These are phyloP conservation scores for Venturia carpophila DNA, from an alignment of 2,329 filamentous ascomycete genomes.

Conservation along the genomic window DNA sequence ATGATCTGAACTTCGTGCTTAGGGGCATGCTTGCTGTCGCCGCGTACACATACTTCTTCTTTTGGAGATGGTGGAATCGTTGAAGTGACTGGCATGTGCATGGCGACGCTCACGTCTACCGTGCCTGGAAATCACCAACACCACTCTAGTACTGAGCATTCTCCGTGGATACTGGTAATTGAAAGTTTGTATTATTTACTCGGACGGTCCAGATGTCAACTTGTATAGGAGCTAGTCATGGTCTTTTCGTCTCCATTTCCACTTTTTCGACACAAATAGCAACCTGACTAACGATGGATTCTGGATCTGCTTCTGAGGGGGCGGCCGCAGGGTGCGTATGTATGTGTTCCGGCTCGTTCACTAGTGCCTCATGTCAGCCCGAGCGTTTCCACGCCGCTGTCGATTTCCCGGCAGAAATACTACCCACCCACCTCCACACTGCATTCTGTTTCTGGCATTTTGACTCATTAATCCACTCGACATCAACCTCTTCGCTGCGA, in stretches of 20 bases:
- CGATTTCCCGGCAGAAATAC: neutral
- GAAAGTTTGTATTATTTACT: too few species aligned
- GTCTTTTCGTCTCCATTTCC: too few species aligned
- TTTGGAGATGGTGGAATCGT: conserved; percentile 14
- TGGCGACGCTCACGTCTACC: neutral
- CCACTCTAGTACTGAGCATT: too few species aligned
- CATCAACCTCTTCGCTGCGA: neutral
- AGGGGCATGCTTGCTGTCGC: neutral
- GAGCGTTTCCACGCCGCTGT: neutral
- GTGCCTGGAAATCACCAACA: too few species aligned
- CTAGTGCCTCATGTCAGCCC: neutral
- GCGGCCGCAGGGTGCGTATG: neutral
- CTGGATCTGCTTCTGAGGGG: too few species aligned
- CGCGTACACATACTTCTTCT: neutral
- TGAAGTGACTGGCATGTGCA: neutral
- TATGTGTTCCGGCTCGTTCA: neutral
- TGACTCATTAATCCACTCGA: neutral
- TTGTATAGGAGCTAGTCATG: too few species aligned
- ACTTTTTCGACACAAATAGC: too few species aligned
- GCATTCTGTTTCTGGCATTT: neutral
- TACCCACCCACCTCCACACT: neutral
- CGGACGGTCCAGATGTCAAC: too few species aligned
- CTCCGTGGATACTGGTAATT: too few species aligned
- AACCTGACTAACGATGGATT: too few species aligned
- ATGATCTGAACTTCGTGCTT: conserved; percentile 8